Conservation (phyloP, 2,329 filamentous ascomycete genomes). For the Sporothrix phasma region DNA sequence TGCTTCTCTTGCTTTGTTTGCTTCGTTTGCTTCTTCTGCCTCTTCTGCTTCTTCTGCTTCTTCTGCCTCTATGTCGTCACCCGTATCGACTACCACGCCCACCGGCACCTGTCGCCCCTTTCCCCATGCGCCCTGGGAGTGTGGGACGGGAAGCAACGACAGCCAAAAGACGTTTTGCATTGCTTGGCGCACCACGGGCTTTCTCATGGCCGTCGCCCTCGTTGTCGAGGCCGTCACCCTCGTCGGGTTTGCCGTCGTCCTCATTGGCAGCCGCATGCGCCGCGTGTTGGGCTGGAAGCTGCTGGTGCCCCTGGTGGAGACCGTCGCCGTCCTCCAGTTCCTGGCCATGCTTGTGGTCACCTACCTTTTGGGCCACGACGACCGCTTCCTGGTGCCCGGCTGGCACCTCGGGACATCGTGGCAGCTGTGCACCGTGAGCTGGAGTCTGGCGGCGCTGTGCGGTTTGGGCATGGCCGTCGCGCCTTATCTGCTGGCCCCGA, state of each 20-base stretch:
- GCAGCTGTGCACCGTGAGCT: constrained; percentile 55
- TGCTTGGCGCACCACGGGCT: constrained; percentile 82
- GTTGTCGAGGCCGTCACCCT: constrained; percentile 73
- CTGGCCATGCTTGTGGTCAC: constrained; percentile 74
- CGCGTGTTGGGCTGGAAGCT: constrained; percentile 77
- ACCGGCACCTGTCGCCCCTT: constrained; percentile 54
- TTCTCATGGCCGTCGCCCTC: constrained; percentile 74
- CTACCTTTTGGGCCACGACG: constrained; percentile 73
- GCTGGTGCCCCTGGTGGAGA: constrained; percentile 52
- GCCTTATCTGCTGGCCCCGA: constrained; percentile 65
- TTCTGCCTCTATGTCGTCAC: too few species aligned
- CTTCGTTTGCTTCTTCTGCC: too few species aligned
- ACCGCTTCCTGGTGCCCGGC: constrained; percentile 67
- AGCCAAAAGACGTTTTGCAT: constrained; percentile 68
- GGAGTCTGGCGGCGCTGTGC: constrained; percentile 40
- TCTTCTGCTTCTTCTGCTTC: too few species aligned
- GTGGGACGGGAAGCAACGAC: constrained; percentile 50
- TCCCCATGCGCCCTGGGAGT: constrained; percentile 52
- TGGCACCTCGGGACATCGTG: constrained; percentile 76
- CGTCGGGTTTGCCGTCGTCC: constrained; percentile 68
- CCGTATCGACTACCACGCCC: too few species aligned
- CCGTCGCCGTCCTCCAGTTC: constrained; percentile 61
- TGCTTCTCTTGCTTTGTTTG: not conserved
- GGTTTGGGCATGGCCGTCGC: constrained; percentile 54
- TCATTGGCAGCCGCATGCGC: constrained; percentile 69